A percentile compares a stretch with the other conserved stretches of the same genome.
Evolutionary conservation across 306 rosid genomes (phyloP).

Genomic region (Pyrus communis): DNA sequence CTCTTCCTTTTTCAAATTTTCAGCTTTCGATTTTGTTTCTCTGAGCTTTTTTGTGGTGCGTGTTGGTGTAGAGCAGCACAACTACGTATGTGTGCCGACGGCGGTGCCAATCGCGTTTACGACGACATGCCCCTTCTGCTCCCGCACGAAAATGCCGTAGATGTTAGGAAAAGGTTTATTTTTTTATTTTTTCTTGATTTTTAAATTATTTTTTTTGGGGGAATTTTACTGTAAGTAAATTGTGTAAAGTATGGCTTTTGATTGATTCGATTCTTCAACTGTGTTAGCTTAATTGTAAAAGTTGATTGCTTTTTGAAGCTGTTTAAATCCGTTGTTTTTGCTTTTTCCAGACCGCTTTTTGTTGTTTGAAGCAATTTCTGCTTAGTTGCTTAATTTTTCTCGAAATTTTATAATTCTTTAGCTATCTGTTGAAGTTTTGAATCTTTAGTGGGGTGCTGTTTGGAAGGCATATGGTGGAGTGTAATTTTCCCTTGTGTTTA

Average conservation of each 20-base stretch:
- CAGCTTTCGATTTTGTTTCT: neutral
- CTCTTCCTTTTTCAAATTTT: neutral
- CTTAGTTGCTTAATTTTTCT: neutral
- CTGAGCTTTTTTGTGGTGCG: neutral
- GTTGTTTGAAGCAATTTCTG: neutral
- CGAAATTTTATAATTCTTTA: neutral
- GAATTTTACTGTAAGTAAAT: neutral
- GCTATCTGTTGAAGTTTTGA: neutral
- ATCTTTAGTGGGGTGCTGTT: neutral
- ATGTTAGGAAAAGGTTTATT: constrained; percentile 58
- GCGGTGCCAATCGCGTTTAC: constrained; percentile 82
- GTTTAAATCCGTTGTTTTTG: neutral
- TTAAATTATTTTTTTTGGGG: neutral
- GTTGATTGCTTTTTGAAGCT: neutral
- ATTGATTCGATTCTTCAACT: neutral
- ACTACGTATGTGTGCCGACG: constrained; percentile 80
- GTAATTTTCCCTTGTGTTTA: neutral
- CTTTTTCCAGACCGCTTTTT: neutral
- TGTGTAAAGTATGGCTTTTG: neutral
- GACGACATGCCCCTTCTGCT: constrained; percentile 78
- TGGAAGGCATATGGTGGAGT: neutral
- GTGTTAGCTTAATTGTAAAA: neutral
- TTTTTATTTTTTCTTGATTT: neutral
- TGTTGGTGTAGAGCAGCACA: constrained; percentile 49
- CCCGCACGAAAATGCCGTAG: constrained; percentile 43